These are phyloP conservation scores for Hypomontagnella submonticulosa DNA, from an alignment of 495 filamentous ascomycete genomes.

Conservation along the genomic window DNA sequence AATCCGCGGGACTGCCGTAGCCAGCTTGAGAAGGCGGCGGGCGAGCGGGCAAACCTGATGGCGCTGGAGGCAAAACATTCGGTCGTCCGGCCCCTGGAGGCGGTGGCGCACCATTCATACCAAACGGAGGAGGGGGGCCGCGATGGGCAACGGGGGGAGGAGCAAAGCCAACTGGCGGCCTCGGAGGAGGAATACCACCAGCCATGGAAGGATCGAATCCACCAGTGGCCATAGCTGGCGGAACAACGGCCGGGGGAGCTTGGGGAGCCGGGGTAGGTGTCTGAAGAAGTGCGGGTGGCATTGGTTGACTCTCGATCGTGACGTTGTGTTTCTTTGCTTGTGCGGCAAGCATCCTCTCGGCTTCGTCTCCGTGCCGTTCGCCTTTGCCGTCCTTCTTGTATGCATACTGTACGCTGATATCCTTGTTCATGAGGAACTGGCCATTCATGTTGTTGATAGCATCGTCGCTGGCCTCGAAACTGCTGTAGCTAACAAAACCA, in stretches of 20 bases:
- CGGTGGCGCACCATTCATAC: conserved; percentile 41
- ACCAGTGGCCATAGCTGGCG: conserved; percentile 47
- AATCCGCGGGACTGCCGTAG: conserved; percentile 80
- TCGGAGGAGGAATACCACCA: conserved; percentile 43
- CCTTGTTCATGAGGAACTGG: conserved; percentile 96
- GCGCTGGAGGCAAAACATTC: conserved; percentile 67
- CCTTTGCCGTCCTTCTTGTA: conserved; percentile 99
- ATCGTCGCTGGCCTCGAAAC: conserved; percentile 94
- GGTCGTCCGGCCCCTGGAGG: conserved; percentile 46
- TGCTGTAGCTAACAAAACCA: conserved; percentile 93
- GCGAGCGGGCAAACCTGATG: conserved; percentile 79
- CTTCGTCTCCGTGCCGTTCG: conserved; percentile 93
- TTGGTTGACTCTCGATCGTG: conserved; percentile 72
- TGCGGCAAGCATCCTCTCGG: conserved; percentile 90
- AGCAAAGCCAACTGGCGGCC: conserved; percentile 45
- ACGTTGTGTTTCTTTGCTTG: conserved; percentile 97
- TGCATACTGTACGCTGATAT: conserved; percentile 94
- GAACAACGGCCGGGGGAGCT: conserved; percentile 40
- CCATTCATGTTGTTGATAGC: conserved; percentile 94
- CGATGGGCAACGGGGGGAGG: conserved; percentile 57
- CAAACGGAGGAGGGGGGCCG: conserved; percentile 52
- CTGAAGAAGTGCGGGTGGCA: conserved; percentile 65
- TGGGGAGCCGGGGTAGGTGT: conserved; percentile 45
- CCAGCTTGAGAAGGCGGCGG: conserved; percentile 82
- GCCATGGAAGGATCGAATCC: conserved; percentile 45